Conservation (phyloP, 495 filamentous ascomycete genomes). For the Hypoxylon rickii region DNA sequence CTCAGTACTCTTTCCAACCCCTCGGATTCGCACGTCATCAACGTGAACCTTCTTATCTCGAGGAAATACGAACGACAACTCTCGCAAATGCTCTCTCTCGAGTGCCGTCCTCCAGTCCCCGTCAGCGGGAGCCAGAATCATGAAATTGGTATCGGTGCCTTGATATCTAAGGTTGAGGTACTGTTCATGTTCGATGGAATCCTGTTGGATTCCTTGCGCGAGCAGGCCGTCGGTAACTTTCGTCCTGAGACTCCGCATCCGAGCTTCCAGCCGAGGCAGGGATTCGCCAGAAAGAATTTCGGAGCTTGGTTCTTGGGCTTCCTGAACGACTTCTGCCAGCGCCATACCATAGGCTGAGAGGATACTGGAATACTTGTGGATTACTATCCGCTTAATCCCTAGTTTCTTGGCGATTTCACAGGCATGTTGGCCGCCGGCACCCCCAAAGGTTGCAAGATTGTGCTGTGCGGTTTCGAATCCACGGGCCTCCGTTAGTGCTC, state of each 20-base stretch:
- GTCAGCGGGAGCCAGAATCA: conserved; percentile 67
- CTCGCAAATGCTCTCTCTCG: conserved; percentile 66
- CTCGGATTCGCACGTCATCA: conserved; percentile 87
- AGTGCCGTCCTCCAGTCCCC: conserved; percentile 74
- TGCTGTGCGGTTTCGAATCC: conserved; percentile 91
- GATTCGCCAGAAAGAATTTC: conserved; percentile 61
- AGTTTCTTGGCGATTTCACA: conserved; percentile 92
- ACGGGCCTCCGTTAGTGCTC: conserved; percentile 89
- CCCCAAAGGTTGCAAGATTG: conserved; percentile 88
- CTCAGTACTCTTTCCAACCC: conserved; percentile 78
- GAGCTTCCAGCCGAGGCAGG: conserved; percentile 62
- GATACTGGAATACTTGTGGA: conserved; percentile 92
- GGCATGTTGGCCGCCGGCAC: conserved; percentile 94
- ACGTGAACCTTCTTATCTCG: conserved; percentile 56
- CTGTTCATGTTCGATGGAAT: conserved; percentile 68
- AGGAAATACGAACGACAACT: conserved; percentile 65
- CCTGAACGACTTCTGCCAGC: conserved; percentile 91
- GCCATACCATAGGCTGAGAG: conserved; percentile 97
- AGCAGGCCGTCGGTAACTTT: conserved; percentile 63
- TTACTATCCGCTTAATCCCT: conserved; percentile 82
- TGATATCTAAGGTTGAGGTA: conserved; percentile 89
- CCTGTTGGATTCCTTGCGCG: conserved; percentile 74
- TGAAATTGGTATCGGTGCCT: conserved; percentile 87
- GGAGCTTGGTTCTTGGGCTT: conserved; percentile 86
- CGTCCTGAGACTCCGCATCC: conserved; percentile 66